A percentile compares a stretch with the other conserved stretches of the same genome.
phyloP scores from a whole-genome alignment of 768 basidiomycete genomes.

The Macrolepiota albuminosa region DNA sequence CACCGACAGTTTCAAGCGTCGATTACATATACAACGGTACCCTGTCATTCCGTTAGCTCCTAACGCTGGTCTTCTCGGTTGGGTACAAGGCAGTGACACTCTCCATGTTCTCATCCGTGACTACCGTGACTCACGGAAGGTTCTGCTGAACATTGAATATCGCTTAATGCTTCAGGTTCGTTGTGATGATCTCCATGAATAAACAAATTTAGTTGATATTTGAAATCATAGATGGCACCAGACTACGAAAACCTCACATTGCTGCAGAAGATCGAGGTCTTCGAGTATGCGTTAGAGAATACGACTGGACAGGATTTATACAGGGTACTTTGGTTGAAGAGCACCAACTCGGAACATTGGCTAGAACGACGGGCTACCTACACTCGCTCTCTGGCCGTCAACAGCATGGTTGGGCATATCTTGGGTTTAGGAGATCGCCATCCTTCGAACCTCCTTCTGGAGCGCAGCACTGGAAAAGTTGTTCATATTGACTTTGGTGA shows the following conservation, averaged over 20 bases:
- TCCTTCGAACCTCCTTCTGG: slow-evolving; percentile 90
- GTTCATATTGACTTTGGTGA: slow-evolving; percentile 98
- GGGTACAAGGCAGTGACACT: slow-evolving; percentile 95
- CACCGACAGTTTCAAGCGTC: slow-evolving; percentile 92
- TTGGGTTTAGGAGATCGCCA: slow-evolving; percentile 97
- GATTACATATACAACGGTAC: slow-evolving; percentile 89
- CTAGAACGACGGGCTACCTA: slow-evolving; percentile 94
- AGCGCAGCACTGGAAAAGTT: slow-evolving; percentile 88
- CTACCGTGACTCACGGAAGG: slow-evolving; percentile 94
- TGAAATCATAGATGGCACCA: slow-evolving; percentile 80
- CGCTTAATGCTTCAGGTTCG: slow-evolving; percentile 94
- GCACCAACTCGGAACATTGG: slow-evolving; percentile 95
- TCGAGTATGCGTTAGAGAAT: slow-evolving; percentile 97
- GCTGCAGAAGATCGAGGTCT: slow-evolving; percentile 98
- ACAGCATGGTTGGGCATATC: slow-evolving; percentile 98
- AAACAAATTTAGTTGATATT: background rate
- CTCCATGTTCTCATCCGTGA: slow-evolving; percentile 94
- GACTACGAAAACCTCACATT: slow-evolving; percentile 94
- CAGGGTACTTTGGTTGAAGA: slow-evolving; percentile 94
- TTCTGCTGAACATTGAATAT: slow-evolving; percentile 96
- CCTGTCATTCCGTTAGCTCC: slow-evolving; percentile 94
- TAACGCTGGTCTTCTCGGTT: slow-evolving; percentile 90
- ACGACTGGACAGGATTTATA: slow-evolving; percentile 98
- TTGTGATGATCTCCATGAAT: background rate
- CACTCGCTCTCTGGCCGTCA: slow-evolving; percentile 92